Conservation (phyloP, 345 rosid genomes). For the Cardamine occulta region DNA sequence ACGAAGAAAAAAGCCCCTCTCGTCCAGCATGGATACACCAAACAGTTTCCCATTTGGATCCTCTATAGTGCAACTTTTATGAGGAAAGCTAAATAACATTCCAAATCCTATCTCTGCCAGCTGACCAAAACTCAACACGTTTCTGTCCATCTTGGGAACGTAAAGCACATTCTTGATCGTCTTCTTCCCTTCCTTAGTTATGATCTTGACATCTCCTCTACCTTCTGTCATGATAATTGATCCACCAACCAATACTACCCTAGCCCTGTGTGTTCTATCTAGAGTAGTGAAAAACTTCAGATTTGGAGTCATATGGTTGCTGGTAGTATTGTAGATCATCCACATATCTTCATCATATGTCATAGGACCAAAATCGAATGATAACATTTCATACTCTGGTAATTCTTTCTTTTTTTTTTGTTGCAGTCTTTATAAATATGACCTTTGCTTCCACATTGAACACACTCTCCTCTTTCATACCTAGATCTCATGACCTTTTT, state of each 20-base stretch:
- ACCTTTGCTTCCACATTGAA: neutral
- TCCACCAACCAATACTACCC: no score
- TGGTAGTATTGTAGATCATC: neutral
- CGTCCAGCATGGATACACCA: neutral
- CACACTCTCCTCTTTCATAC: neutral
- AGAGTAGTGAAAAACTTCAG: neutral
- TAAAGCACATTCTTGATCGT: constrained; percentile 17
- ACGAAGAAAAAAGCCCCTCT: constrained; percentile 2
- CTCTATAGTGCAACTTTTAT: neutral
- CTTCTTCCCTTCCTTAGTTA: neutral
- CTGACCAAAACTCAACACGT: constrained; percentile 4
- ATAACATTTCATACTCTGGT: neutral
- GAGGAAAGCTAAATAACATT: neutral
- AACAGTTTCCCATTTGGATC: neutral
- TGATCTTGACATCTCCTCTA: constrained; percentile 7
- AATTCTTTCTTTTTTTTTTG: neutral
- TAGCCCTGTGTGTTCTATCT: neutral
- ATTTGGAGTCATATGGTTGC: neutral
- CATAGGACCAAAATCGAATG: neutral
- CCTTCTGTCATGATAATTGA: neutral
- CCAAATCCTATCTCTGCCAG: neutral
- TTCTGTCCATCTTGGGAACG: neutral
- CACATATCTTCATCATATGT: constrained; percentile 6
- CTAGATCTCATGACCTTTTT: neutral
- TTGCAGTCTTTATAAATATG: neutral